Evolutionary conservation across 78 protist genomes (phyloP).

Genomic region (Chrysochromulina tobinii): DNA sequence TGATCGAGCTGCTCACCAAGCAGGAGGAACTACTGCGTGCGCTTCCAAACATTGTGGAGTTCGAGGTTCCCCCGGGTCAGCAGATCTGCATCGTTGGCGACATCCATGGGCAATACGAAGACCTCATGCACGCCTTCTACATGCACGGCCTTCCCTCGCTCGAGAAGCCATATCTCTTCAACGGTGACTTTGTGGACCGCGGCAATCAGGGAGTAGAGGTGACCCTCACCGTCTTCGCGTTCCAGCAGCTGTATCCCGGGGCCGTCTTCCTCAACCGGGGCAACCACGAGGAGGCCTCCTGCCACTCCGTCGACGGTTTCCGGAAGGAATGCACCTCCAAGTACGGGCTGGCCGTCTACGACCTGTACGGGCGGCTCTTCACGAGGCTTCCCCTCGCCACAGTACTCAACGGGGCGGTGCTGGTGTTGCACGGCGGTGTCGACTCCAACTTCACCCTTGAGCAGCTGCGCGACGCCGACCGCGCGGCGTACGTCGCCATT

Average conservation of each 20-base stretch:
- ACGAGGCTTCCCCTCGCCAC: constrained; percentile 40
- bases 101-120: constrained; percentile 6
- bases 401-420: background rate
- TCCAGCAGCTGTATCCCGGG: background rate
- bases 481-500: no score
- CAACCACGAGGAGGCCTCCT: constrained; percentile 38
- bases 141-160: background rate
- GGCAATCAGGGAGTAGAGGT: constrained; percentile 21
- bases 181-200: constrained; percentile 52
- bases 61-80: no score
- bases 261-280: constrained; percentile 35
- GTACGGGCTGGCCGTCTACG: background rate
- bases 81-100: background rate
- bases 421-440: background rate
- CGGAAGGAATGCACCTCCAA: background rate
- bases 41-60: no score
- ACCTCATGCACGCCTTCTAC: background rate
- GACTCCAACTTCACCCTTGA: background rate
- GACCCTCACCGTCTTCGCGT: background rate
- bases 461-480: background rate
- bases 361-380: background rate
- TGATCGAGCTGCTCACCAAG: no score
- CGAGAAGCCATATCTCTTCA: background rate
- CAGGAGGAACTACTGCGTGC: no score
- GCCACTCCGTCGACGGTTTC: constrained; percentile 24